Evolutionary conservation across 306 rosid genomes (phyloP).

Genomic region (Coriaria nepalensis): DNA sequence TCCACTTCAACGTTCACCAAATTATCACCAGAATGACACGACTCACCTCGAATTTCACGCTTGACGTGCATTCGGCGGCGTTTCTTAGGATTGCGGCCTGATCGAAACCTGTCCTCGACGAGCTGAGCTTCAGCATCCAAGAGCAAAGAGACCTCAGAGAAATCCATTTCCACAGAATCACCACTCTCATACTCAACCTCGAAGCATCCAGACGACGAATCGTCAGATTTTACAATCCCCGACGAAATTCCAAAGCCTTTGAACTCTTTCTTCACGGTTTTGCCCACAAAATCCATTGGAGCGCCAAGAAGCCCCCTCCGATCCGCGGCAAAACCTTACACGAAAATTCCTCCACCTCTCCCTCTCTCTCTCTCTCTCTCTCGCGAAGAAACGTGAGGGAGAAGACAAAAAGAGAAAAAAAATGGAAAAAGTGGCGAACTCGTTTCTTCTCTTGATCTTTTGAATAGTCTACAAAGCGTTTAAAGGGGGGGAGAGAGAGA

Average conservation of each 20-base stretch:
- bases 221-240: conserved; percentile 72
- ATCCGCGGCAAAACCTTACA: conserved; percentile 18
- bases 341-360: not conserved
- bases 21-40: conserved; percentile 38
- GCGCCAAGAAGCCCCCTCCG: conserved; percentile 12
- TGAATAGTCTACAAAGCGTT: too few relatives aligned
- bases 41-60: conserved; percentile 13
- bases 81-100: conserved; percentile 61
- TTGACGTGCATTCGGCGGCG: conserved; percentile 35
- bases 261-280: conserved; percentile 43
- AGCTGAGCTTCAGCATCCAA: conserved; percentile 21
- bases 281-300: conserved; percentile 66
- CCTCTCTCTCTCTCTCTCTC: conserved; percentile 8
- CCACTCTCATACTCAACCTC: conserved; percentile 56
- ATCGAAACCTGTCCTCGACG: conserved; percentile 16
- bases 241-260: conserved; percentile 27
- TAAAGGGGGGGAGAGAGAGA: not conserved
- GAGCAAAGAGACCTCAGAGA: conserved; percentile 31
- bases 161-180: conserved; percentile 49
- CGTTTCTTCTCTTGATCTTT: too few relatives aligned
- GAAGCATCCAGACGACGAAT: conserved; percentile 39
- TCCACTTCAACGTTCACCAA: conserved; percentile 17
- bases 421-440: not conserved
- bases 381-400: not conserved
- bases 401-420: conserved; percentile 1